Conservation (phyloP, 2,329 filamentous ascomycete genomes). For the Knoxdaviesia capensis region DNA sequence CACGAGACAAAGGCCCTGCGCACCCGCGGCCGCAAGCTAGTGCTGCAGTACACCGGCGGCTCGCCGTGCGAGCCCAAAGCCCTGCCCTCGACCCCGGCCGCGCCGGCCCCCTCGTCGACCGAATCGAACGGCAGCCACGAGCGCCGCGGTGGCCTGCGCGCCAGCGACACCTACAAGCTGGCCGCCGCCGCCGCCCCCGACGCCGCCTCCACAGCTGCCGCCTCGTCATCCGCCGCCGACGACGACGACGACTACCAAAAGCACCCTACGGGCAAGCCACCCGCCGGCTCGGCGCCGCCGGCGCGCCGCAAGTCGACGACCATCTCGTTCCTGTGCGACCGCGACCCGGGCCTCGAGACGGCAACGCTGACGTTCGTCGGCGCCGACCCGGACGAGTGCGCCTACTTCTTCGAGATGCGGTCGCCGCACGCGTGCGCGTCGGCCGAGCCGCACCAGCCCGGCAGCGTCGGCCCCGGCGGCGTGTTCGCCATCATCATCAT, state of each 20-base stretch:
- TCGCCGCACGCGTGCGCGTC: conserved; percentile 61
- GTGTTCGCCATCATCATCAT: conserved; percentile 74
- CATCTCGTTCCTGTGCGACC: conserved; percentile 85
- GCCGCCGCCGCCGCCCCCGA: neutral
- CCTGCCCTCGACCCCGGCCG: conserved; percentile 5
- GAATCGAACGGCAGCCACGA: neutral
- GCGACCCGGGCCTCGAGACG: conserved; percentile 47
- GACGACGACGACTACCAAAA: conserved; percentile 12
- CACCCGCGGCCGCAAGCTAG: conserved; percentile 51
- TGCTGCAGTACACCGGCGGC: conserved; percentile 58
- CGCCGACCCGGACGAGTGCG: conserved; percentile 67
- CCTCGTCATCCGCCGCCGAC: conserved; percentile 8
- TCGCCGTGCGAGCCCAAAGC: conserved; percentile 41
- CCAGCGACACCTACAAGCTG: too few relatives aligned
- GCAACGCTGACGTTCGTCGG: conserved; percentile 71
- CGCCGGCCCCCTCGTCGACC: neutral
- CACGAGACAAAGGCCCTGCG: conserved; percentile 31
- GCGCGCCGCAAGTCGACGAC: conserved; percentile 54
- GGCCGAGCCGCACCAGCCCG: conserved; percentile 48
- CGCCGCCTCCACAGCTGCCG: too few relatives aligned
- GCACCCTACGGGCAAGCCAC: conserved; percentile 7
- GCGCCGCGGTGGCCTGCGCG: too few relatives aligned
- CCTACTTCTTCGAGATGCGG: conserved; percentile 88
- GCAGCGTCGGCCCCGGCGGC: conserved; percentile 50
- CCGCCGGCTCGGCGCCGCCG: conserved; percentile 2